phyloP scores from a whole-genome alignment of 345 rosid genomes.

The Erucastrum elatum region DNA sequence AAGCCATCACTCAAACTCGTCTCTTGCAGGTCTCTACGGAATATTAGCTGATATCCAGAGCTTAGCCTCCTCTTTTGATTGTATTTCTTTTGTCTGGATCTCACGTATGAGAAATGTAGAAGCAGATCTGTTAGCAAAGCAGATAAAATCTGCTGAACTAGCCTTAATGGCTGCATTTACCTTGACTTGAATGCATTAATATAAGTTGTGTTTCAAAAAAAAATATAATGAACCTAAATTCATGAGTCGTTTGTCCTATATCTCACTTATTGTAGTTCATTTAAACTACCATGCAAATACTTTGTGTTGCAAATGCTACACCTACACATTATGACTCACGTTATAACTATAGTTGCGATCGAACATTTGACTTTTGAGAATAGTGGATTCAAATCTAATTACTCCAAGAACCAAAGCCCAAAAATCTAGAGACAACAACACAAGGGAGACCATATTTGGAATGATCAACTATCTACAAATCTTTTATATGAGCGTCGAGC shows the following conservation, averaged over 20 bases:
- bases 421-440: neutral
- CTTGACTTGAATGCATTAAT: too few relatives aligned
- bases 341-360: neutral
- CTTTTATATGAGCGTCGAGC: neutral
- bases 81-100: too few relatives aligned
- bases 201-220: too few relatives aligned
- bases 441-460: constrained; percentile 5
- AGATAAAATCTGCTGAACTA: too few relatives aligned
- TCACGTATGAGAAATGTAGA: too few relatives aligned
- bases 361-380: neutral
- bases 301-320: neutral
- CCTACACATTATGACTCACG: neutral
- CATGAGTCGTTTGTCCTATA: neutral
- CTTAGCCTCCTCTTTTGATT: too few relatives aligned
- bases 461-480: constrained; percentile 6
- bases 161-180: too few relatives aligned
- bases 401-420: neutral
- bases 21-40: too few relatives aligned
- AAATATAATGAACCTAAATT: too few relatives aligned
- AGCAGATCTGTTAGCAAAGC: too few relatives aligned
- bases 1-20: too few relatives aligned
- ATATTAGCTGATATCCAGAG: too few relatives aligned
- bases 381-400: neutral
- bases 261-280: neutral
- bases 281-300: neutral